Percentiles rank a stretch among this genome's conserved stretches.
Conservation (phyloP, 805 yeast genomes). For the Suhomyces canberraensis region DNA sequence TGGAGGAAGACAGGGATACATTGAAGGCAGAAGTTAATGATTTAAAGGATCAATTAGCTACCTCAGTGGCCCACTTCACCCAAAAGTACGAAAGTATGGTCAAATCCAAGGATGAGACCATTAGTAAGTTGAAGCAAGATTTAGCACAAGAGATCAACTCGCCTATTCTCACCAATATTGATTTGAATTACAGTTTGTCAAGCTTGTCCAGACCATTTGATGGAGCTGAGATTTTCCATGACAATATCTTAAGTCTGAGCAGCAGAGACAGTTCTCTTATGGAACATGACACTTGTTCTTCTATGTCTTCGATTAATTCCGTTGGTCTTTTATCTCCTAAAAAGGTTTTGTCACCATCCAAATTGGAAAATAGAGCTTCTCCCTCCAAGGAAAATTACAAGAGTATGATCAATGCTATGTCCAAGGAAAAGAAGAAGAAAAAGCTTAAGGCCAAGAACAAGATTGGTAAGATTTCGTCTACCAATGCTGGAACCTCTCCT, state of each 20-base stretch:
- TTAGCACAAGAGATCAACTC: constrained; percentile 3
- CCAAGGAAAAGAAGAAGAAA: constrained; percentile 11
- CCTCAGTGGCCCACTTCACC: constrained; percentile 2
- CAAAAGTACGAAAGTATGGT: constrained; percentile 2
- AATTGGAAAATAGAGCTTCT: neutral
- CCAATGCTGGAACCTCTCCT: neutral
- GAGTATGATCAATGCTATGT: constrained; percentile 8
- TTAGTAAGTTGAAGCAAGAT: constrained; percentile 2
- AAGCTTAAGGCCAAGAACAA: constrained; percentile 3
- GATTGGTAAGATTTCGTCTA: neutral
- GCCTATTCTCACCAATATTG: constrained; percentile 5
- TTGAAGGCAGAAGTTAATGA: constrained; percentile 4
- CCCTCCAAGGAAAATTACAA: constrained; percentile 7
- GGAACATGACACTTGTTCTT: constrained; percentile 1
- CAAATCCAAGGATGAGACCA: neutral
- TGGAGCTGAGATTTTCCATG: constrained; percentile 7
- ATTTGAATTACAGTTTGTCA: neutral
- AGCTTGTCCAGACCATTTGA: constrained; percentile 5
- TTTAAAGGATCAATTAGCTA: constrained; percentile 10
- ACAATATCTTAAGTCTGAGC: constrained; percentile 6
- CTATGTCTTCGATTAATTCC: constrained; percentile 1
- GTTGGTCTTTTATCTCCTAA: neutral
- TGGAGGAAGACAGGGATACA: constrained; percentile 1
- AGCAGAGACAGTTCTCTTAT: constrained; percentile 5
- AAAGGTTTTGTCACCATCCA: constrained; percentile 8